A percentile compares a stretch with the other conserved stretches of the same genome.
Conservation (phyloP, 1,139 yeast genomes). For the Hyphopichia pseudoburtonii region DNA sequence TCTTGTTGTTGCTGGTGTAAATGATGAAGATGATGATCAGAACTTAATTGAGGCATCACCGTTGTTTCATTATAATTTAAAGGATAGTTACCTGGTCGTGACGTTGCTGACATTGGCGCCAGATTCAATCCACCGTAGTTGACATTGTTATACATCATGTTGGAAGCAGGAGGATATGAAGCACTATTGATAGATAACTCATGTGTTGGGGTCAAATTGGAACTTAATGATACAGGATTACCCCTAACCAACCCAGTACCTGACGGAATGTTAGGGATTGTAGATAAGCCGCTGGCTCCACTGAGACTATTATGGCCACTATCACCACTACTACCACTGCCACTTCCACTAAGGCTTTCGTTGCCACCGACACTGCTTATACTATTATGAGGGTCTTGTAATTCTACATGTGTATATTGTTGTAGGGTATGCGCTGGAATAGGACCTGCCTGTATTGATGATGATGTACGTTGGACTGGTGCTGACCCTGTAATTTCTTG, state of each 20-base stretch:
- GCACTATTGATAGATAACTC: no score
- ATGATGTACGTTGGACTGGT: background rate
- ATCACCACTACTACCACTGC: background rate
- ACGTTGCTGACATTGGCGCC: no score
- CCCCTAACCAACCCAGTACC: no score
- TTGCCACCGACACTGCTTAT: background rate
- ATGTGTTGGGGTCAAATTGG: no score
- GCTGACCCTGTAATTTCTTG: background rate
- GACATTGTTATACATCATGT: no score
- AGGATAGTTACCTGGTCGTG: no score
- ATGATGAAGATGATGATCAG: no score
- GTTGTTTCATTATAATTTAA: no score
- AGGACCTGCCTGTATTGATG: background rate
- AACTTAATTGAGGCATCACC: no score
- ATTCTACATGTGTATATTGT: slow-evolving; percentile 1
- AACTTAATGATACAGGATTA: no score
- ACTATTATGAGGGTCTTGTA: background rate
- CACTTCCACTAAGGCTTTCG: background rate
- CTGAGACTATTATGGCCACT: background rate
- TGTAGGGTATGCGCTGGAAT: background rate
- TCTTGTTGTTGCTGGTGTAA: background rate
- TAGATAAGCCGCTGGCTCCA: background rate
- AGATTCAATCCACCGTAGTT: no score
- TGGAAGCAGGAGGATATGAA: no score
- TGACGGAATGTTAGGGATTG: background rate